Base-by-base conservation (phyloP, 2,329 filamentous ascomycete species). In the Fusarium scirpi region DNA sequence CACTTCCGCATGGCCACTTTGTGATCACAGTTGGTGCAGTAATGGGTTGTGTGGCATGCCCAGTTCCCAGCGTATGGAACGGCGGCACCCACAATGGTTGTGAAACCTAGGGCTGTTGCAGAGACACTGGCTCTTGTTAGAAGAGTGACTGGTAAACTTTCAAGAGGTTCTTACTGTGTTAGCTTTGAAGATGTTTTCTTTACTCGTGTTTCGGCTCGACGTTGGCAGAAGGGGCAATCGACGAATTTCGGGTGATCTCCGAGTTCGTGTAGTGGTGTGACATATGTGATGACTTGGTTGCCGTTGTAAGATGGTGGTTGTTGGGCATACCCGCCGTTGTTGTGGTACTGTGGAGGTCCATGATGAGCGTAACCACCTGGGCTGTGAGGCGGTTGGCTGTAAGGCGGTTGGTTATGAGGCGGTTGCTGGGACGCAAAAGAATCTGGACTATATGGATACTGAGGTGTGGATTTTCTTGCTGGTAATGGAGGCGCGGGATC, bases 161-260 rank as follows among this genome's bases (percentile, higher is more conserved):
- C 1, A 12, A 1, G 20, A 0, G 2, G 5, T 13, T 18, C 69
- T 57, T 25, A 76, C 74, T 76, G 74, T n/a, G 74, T 76, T 16
- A 60, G 41, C 8, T 22, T 49, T 0, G 74, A 76, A 5, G 74
- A 59, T 3, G 46, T 47, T 29, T 75, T 71, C 56, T 76, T 72
- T 4, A 76, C 69, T 5, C 60, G 40, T 3, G 74, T 76, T 38
- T 74, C 65, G 9, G 48, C 55, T 3, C 72, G 69, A 8, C 52
- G 62, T 20, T 34, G 53, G 22, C 74, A 76, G 25, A 76, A 76
- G 0, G 74, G 74, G 13, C 74, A 76, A 18, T 76, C 74, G 2
- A 76, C 63, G 22, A 58, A 67, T 8, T 75, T 74, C 6, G 74
- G 55, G 11, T 75, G 61, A 10, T 75, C 72, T 11, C 62, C 63